phyloP scores from a whole-genome alignment of 2,329 filamentous ascomycete species.

The Pyrenochaeta sp. region DNA sequence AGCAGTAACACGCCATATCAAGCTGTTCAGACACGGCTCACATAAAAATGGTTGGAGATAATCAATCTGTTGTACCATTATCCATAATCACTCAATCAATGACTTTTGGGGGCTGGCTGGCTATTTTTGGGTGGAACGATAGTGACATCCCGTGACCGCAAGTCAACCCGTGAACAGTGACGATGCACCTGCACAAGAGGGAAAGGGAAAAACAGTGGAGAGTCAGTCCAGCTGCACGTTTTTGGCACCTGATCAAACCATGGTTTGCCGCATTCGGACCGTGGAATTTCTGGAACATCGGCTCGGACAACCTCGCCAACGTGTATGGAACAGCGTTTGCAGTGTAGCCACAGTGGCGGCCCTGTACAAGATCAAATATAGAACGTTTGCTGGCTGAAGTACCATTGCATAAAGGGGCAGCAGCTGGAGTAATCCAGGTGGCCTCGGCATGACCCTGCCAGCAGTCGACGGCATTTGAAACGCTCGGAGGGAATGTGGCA shows the following conservation, averaged over 20 bases:
- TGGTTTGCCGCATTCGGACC: conserved; percentile 10
- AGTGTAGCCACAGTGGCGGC: not conserved
- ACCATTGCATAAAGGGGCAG: conserved; percentile 33
- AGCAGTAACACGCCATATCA: no score
- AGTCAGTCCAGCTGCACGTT: not conserved
- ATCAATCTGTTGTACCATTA: no score
- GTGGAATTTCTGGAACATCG: conserved; percentile 13
- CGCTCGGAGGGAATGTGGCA: conserved; percentile 14
- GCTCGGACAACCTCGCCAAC: conserved; percentile 2
- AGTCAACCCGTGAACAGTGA: no score
- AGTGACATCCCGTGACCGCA: no score
- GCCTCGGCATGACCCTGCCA: conserved; percentile 27
- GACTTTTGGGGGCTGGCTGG: no score
- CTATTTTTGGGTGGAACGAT: no score
- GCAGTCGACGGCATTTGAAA: conserved; percentile 27
- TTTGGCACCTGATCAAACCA: conserved; percentile 1
- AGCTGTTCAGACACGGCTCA: no score
- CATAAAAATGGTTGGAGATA: no score
- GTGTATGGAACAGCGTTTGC: conserved; percentile 4
- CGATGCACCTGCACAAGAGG: no score
- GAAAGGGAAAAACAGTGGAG: no score
- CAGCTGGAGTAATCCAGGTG: conserved; percentile 12
- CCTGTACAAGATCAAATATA: conserved; percentile 7
- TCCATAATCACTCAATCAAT: no score
- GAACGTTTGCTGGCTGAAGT: conserved; percentile 4